These are phyloP conservation scores for Boletus barrowsii DNA, from an alignment of 768 basidiomycete genomes.

Conservation along the genomic window DNA sequence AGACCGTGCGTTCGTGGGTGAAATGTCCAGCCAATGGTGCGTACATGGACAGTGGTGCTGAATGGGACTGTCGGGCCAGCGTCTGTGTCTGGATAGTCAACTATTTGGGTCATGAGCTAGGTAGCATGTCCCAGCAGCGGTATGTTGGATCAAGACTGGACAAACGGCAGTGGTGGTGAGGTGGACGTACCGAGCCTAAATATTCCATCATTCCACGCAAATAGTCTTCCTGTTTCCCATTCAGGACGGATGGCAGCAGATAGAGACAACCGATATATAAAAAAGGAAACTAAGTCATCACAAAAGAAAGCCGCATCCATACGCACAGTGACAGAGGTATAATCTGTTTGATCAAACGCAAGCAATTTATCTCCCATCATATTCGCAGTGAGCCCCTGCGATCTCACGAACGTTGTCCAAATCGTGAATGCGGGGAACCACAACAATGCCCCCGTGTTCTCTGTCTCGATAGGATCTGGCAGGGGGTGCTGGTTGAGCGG, in stretches of 20 bases:
- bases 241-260: not conserved
- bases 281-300: too few relatives aligned
- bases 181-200: not conserved
- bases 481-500: not conserved
- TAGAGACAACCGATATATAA: too few relatives aligned
- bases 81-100: too few relatives aligned
- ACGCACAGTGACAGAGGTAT: not conserved
- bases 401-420: not conserved
- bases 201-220: not conserved
- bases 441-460: not conserved
- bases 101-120: too few relatives aligned
- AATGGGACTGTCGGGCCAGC: not conserved
- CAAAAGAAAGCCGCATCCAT: not conserved
- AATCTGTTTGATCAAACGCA: too few relatives aligned
- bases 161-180: not conserved
- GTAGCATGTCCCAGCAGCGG: not conserved
- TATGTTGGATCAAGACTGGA: not conserved
- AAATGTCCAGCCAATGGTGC: not conserved
- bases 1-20: not conserved
- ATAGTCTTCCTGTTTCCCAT: not conserved
- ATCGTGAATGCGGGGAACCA: not conserved
- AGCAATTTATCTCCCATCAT: not conserved
- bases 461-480: not conserved
- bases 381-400: not conserved
- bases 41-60: not conserved